A percentile compares a stretch with the other conserved stretches of the same genome.
These are phyloP conservation scores for Nigrograna mackinnonii DNA, from an alignment of 2,329 filamentous ascomycete species.

Conservation along the genomic window DNA sequence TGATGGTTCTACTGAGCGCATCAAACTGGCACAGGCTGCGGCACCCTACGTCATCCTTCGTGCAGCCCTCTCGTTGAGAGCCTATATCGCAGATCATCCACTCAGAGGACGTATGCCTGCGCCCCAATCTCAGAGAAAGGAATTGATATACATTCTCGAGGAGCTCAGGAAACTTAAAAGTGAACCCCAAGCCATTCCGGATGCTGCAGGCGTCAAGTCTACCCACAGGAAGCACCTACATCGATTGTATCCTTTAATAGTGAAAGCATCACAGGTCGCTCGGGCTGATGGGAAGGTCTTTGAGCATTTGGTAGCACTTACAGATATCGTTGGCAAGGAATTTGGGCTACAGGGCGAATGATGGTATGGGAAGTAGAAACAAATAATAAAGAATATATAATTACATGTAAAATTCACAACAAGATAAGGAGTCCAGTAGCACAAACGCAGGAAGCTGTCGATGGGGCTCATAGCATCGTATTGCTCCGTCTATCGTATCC, in stretches of 20 bases:
- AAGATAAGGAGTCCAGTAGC: no score
- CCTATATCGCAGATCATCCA: slow-evolving; percentile 90
- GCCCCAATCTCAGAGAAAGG: slow-evolving; percentile 77
- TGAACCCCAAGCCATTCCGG: slow-evolving; percentile 70
- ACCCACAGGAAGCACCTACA: slow-evolving; percentile 71
- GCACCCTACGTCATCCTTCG: slow-evolving; percentile 83
- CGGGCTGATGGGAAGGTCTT: slow-evolving; percentile 66
- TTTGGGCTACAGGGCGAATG: slow-evolving; percentile 34
- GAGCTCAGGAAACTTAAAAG: slow-evolving; percentile 69
- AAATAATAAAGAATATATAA: no score
- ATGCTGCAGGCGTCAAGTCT: slow-evolving; percentile 31
- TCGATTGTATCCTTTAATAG: slow-evolving; percentile 77
- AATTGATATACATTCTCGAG: slow-evolving; percentile 73
- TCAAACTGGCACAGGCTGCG: slow-evolving; percentile 72
- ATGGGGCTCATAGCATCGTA: no score
- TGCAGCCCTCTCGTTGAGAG: slow-evolving; percentile 76
- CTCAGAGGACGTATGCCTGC: slow-evolving; percentile 80
- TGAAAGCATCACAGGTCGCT: slow-evolving; percentile 64
- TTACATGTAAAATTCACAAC: no score
- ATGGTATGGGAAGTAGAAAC: no score
- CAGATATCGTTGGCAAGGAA: slow-evolving; percentile 44
- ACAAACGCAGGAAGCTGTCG: no score
- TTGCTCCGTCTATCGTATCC: no score
- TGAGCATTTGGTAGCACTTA: slow-evolving; percentile 42
- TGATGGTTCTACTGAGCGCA: slow-evolving; percentile 47